Evolutionary conservation across 768 basidiomycete genomes (phyloP).

Genomic region (Cyathus striatus): DNA sequence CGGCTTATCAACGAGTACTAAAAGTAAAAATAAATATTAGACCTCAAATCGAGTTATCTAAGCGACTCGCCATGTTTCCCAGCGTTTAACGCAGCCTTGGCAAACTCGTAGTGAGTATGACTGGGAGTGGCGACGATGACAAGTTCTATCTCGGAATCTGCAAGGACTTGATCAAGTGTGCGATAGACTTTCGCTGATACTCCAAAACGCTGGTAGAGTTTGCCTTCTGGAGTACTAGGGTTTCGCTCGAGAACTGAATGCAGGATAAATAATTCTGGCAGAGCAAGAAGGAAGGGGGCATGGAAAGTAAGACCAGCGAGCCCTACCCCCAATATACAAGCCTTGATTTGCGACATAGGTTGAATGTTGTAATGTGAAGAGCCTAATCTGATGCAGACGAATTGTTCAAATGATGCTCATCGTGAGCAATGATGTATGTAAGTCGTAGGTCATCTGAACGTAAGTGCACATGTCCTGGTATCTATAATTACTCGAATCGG

Average conservation of each 20-base stretch:
- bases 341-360: too few species aligned
- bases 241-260: slow-evolving; percentile 74
- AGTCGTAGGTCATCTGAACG: too few species aligned
- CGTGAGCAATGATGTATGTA: too few species aligned
- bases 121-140: slow-evolving; percentile 71
- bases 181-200: slow-evolving; percentile 52
- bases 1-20: slow-evolving; percentile 81
- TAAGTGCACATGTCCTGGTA: too few species aligned
- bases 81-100: slow-evolving; percentile 59
- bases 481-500: too few species aligned
- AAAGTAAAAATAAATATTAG: not conserved
- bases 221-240: slow-evolving; percentile 54
- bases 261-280: slow-evolving; percentile 65
- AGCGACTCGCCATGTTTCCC: slow-evolving; percentile 60
- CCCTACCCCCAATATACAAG: slow-evolving; percentile 74
- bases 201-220: slow-evolving; percentile 63
- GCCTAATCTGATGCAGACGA: too few species aligned
- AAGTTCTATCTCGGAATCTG: slow-evolving; percentile 60
- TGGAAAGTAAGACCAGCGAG: slow-evolving; percentile 78
- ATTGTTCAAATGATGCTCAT: too few species aligned
- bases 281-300: slow-evolving; percentile 69
- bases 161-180: slow-evolving; percentile 54
- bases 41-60: too few species aligned
- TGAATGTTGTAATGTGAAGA: too few species aligned
- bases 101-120: slow-evolving; percentile 64